Percentiles rank a stretch among this genome's conserved stretches.
These are phyloP conservation scores for Starmerella davenportii DNA, from an alignment of 805 yeast species.

Conservation along the genomic window DNA sequence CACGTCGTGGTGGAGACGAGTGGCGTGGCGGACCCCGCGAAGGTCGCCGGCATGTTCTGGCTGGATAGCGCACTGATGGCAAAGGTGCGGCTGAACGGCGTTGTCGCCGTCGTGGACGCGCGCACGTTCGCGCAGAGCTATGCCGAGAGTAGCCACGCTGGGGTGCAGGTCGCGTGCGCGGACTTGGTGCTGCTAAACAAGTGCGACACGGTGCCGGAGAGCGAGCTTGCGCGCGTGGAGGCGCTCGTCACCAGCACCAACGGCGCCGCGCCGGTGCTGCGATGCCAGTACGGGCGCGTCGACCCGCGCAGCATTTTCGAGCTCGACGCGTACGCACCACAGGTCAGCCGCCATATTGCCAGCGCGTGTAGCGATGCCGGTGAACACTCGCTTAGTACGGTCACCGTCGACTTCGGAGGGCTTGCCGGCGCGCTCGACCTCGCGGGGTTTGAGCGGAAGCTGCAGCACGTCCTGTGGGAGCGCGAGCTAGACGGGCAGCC, in stretches of 20 bases:
- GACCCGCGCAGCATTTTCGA: constrained; percentile 51
- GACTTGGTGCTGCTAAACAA: constrained; percentile 71
- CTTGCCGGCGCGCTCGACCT: not conserved
- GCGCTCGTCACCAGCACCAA: constrained; percentile 39
- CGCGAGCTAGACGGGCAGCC: constrained; percentile 27
- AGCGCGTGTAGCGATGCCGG: not conserved
- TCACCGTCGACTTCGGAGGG: not conserved
- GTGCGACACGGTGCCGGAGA: constrained; percentile 33
- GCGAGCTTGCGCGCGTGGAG: constrained; percentile 22
- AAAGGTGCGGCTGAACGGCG: constrained; percentile 77
- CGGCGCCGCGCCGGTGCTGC: constrained; percentile 43
- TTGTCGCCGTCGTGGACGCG: constrained; percentile 67
- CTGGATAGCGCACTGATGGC: constrained; percentile 75
- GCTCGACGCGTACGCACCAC: constrained; percentile 44
- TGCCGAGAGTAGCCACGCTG: constrained; percentile 58
- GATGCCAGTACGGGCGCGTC: constrained; percentile 60
- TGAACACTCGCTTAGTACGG: not conserved
- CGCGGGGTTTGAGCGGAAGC: constrained; percentile 22
- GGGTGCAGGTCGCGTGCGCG: constrained; percentile 76
- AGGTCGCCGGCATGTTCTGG: constrained; percentile 96
- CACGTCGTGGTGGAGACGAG: constrained; percentile 87
- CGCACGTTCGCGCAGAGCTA: constrained; percentile 43
- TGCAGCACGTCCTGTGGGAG: constrained; percentile 69
- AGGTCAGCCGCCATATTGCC: not conserved
- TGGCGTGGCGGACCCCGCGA: constrained; percentile 95